Conservation (phyloP, 768 basidiomycete species). For the Lepiota venenata region DNA sequence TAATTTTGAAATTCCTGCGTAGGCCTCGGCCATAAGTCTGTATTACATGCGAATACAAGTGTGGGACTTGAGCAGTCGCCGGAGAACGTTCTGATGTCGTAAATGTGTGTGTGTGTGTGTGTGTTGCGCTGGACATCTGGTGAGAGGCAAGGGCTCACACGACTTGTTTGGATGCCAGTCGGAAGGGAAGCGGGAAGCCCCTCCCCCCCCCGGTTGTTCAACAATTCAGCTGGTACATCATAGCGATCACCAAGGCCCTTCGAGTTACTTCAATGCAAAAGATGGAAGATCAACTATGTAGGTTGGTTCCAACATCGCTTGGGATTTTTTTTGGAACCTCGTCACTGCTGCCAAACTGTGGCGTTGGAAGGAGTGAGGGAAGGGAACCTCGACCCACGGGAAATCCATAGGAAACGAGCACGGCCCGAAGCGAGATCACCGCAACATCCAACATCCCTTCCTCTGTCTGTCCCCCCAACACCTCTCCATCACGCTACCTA, state of each 20-base stretch:
- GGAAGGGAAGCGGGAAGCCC: conserved; percentile 2
- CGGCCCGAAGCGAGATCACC: neutral
- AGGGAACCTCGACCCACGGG: neutral
- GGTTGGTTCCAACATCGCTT: too few relatives aligned
- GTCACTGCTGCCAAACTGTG: neutral
- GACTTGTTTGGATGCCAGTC: neutral
- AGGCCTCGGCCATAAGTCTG: too few relatives aligned
- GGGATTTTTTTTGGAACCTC: too few relatives aligned
- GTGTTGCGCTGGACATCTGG: neutral
- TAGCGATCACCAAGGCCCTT: too few relatives aligned
- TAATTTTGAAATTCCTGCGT: too few relatives aligned
- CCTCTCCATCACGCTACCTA: conserved; percentile 1
- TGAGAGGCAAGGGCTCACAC: neutral
- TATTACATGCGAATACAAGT: too few relatives aligned
- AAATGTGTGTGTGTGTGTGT: too few relatives aligned
- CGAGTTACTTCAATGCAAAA: too few relatives aligned
- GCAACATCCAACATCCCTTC: too few relatives aligned
- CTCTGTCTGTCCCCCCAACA: neutral
- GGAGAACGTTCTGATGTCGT: neutral
- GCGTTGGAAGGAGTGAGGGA: neutral
- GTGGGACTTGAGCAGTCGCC: neutral
- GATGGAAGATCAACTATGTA: too few relatives aligned
- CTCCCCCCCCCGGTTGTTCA: neutral
- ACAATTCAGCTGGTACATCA: neutral
- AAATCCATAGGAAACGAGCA: neutral